Conservation (phyloP, 805 yeast genomes). For the Peterozyma toletana region DNA sequence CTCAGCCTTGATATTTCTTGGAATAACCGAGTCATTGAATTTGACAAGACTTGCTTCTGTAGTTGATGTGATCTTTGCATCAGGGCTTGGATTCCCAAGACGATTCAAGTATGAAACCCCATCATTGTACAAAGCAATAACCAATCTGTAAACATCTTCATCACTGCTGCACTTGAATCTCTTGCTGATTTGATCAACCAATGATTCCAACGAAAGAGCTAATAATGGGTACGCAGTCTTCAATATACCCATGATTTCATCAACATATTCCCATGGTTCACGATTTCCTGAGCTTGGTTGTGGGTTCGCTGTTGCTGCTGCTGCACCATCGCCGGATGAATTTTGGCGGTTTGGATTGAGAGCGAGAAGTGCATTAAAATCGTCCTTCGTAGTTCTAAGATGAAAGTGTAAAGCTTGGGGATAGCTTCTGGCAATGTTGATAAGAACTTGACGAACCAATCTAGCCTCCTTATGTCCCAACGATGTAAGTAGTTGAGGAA, state of each 20-base stretch:
- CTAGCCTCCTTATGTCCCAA: constrained; percentile 88
- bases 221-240: constrained; percentile 94
- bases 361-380: constrained; percentile 75
- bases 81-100: constrained; percentile 78
- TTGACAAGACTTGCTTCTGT: constrained; percentile 84
- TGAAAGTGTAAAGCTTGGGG: constrained; percentile 98
- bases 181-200: constrained; percentile 92
- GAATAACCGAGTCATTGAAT: constrained; percentile 89
- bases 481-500: constrained; percentile 88
- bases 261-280: constrained; percentile 87
- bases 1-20: constrained; percentile 80
- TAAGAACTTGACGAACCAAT: constrained; percentile 79
- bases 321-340: constrained; percentile 2
- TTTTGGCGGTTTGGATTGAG: constrained; percentile 6
- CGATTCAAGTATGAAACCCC: constrained; percentile 88
- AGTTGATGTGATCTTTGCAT: constrained; percentile 81
- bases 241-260: constrained; percentile 87
- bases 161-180: constrained; percentile 91
- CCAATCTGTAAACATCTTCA: constrained; percentile 91
- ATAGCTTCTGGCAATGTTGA: constrained; percentile 89
- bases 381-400: constrained; percentile 90
- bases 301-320: constrained; percentile 4
- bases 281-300: constrained; percentile 3
- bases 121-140: constrained; percentile 87
- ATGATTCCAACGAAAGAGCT: constrained; percentile 86